These are phyloP conservation scores for Calycina herbarum DNA, from an alignment of 2,329 filamentous ascomycete species.

Conservation along the genomic window DNA sequence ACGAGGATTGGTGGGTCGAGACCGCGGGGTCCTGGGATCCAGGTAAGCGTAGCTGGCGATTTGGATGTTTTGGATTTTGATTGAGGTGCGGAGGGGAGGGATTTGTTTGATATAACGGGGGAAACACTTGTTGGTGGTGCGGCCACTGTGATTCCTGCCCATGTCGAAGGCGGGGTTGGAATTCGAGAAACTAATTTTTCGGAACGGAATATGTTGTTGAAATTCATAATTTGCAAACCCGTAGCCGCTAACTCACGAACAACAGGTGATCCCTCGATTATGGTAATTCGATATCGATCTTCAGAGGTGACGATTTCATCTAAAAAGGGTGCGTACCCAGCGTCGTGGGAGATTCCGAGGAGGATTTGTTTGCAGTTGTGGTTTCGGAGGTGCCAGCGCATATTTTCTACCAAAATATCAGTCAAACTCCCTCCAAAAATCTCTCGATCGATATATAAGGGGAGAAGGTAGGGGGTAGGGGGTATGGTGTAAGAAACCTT, in stretches of 20 bases:
- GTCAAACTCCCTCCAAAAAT: constrained; percentile 7
- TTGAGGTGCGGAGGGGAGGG: neutral
- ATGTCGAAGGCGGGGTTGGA: constrained; percentile 29
- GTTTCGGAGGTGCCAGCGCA: constrained; percentile 59
- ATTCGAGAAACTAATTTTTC: constrained; percentile 48
- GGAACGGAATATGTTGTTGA: constrained; percentile 53
- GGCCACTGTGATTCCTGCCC: constrained; percentile 35
- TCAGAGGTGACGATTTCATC: constrained; percentile 52
- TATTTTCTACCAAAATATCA: constrained; percentile 33
- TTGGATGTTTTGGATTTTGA: constrained; percentile 19
- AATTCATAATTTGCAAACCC: constrained; percentile 47
- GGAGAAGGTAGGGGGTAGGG: too few species aligned
- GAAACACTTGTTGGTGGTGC: constrained; percentile 25
- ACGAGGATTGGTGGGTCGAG: constrained; percentile 53
- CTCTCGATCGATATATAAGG: neutral
- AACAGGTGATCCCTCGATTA: constrained; percentile 55
- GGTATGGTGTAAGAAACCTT: constrained; percentile 43
- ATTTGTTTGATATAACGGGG: constrained; percentile 18
- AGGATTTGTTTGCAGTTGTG: constrained; percentile 62
- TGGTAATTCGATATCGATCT: constrained; percentile 47
- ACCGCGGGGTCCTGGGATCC: constrained; percentile 56
- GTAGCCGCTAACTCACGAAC: constrained; percentile 51
- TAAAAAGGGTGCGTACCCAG: constrained; percentile 59
- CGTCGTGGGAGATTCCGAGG: constrained; percentile 62
- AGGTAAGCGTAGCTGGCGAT: constrained; percentile 35